Evolutionary conservation across 805 yeast genomes (phyloP).

Genomic region (Candida rishiriensis): DNA sequence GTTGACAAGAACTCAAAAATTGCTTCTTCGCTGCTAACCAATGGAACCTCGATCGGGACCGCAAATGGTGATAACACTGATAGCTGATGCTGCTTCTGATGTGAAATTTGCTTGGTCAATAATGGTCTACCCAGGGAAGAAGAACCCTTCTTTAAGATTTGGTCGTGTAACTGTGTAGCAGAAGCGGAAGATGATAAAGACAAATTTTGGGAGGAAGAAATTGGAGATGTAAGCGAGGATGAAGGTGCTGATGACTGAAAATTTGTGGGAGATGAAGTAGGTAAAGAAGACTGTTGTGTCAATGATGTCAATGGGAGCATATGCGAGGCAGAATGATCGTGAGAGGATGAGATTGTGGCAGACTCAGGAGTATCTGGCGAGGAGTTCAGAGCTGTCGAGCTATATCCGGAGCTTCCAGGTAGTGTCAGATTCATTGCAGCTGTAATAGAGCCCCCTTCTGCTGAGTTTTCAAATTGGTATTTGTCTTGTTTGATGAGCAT

Average conservation of each 20-base stretch:
- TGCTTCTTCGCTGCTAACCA: slow-evolving; percentile 38
- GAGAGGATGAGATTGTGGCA: too few species aligned
- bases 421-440: slow-evolving; percentile 11
- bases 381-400: too few species aligned
- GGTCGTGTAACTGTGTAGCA: neutral
- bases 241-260: neutral
- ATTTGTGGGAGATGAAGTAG: neutral
- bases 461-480: slow-evolving; percentile 33
- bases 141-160: slow-evolving; percentile 5
- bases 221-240: slow-evolving; percentile 6
- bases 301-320: neutral
- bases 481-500: slow-evolving; percentile 48
- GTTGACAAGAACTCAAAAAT: slow-evolving; percentile 46
- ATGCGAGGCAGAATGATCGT: neutral
- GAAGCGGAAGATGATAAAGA: neutral
- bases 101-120: slow-evolving; percentile 16
- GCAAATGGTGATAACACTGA: slow-evolving; percentile 28
- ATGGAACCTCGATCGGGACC: slow-evolving; percentile 39
- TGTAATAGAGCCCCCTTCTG: slow-evolving; percentile 8
- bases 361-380: too few species aligned
- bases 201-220: slow-evolving; percentile 13
- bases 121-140: slow-evolving; percentile 13
- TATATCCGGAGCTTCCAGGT: neutral
- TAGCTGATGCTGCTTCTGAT: slow-evolving; percentile 4
- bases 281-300: neutral